Evolutionary conservation across 2,329 filamentous ascomycete species (phyloP), one percentile per base, ranked within the genome.

Genomic region (Sclerotinia minor): DNA sequence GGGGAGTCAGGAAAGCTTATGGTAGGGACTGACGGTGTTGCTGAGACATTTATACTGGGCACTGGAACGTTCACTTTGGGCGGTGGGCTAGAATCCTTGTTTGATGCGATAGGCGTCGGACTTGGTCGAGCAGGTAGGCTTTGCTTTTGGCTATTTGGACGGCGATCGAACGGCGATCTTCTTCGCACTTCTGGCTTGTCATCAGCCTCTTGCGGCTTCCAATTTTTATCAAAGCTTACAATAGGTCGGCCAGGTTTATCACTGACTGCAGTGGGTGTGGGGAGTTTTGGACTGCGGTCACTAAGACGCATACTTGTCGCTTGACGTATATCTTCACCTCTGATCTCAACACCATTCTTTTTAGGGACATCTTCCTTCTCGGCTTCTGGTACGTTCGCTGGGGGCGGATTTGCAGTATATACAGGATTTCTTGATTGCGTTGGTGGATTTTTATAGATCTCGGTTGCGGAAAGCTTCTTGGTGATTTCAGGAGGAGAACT

Each of bases 211-310:
- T 73, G 84, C 77, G 88, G 85, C 83, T 88, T 90, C 89, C 92
- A 97, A 77, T 90, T 86, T 76, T 86, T 86, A 80, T 96, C 87
- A 84, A 98, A 98, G 85, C 94, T 98, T 84, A 98, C 94, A 83
- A 98, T 98, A 71, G 94, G 94, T 77, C 94, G 88, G 74, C 92
- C 92, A 74, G 91, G 90, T 76, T 86, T 91, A 81, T 97, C 91
- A 81, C 93, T 97, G 79, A 98, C 94, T 76, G 92, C 89, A 66
- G 91, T 92, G 72, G 94, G 94, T 76, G 90, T 94, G 38, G 94
- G 94, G 70, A 98, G 83, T 77, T 92, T 96, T 68, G 88, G 80
- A 79, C 93, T 97, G 76, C 94, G 89, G 79, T 97, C 92, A 78
- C 88, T 93, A 71, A 95, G 82, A 77, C 84, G 90, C 86, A 96